These are phyloP conservation scores for Cyclocybe cylindracea DNA, from an alignment of 768 basidiomycete species.

Conservation along the genomic window DNA sequence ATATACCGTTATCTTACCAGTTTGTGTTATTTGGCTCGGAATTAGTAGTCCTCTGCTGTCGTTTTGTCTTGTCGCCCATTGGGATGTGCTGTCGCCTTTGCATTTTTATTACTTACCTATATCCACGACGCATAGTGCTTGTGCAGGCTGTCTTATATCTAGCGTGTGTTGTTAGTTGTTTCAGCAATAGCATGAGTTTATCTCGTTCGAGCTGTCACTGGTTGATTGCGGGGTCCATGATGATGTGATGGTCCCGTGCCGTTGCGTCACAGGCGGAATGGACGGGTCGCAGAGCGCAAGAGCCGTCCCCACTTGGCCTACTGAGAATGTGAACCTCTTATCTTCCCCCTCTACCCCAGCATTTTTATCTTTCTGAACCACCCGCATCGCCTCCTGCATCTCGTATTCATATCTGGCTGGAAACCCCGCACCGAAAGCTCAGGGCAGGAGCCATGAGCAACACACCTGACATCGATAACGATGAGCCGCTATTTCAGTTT, in stretches of 20 bases:
- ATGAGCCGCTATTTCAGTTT: slow-evolving; percentile 51
- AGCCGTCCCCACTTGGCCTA: slow-evolving; percentile 31
- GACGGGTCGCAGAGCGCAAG: slow-evolving; percentile 24
- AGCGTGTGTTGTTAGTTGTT: slow-evolving; percentile 2
- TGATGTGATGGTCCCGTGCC: slow-evolving; percentile 23
- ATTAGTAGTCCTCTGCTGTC: slow-evolving; percentile 17
- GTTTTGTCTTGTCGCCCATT: slow-evolving; percentile 15
- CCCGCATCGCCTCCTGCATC: slow-evolving; percentile 3
- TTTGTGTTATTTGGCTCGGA: slow-evolving; percentile 25
- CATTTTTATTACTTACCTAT: slow-evolving; percentile 28
- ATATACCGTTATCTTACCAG: slow-evolving; percentile 22
- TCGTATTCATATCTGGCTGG: slow-evolving; percentile 4
- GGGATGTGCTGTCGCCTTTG: slow-evolving; percentile 23
- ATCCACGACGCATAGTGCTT: slow-evolving; percentile 18
- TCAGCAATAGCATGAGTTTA: slow-evolving; percentile 15
- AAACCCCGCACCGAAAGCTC: slow-evolving; percentile 13
- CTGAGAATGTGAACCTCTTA: slow-evolving; percentile 29
- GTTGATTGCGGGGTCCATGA: slow-evolving; percentile 10
- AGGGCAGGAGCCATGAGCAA: slow-evolving; percentile 31
- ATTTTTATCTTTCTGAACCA: slow-evolving; percentile 3
- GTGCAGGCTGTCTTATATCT: slow-evolving; percentile 11
- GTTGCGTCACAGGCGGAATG: slow-evolving; percentile 18
- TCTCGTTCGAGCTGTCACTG: slow-evolving; percentile 2
- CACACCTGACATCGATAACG: slow-evolving; percentile 54
- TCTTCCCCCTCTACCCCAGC: slow-evolving; percentile 16